phyloP scores from a whole-genome alignment of 2,329 filamentous ascomycete genomes.

The Penicillium sp. region DNA sequence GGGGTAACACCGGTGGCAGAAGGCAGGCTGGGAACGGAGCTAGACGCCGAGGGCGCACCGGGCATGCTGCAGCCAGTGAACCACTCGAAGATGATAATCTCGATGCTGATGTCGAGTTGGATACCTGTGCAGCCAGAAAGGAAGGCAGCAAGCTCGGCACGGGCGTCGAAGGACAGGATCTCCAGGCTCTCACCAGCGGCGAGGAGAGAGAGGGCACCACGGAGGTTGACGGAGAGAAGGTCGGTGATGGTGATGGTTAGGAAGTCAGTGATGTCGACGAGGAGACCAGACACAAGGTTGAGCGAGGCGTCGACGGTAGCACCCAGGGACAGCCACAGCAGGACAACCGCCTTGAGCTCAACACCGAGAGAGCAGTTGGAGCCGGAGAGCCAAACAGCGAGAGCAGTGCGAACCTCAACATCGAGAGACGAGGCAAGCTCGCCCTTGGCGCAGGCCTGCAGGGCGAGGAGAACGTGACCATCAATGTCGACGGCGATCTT shows the following conservation, averaged over 20 bases:
- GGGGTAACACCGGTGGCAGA: conserved; percentile 11
- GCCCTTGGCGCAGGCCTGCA: conserved; percentile 29
- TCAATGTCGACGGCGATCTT: conserved; percentile 26
- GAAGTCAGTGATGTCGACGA: conserved; percentile 29
- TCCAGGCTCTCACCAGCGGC: conserved; percentile 32
- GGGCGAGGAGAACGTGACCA: conserved; percentile 26
- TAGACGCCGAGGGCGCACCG: conserved; percentile 18
- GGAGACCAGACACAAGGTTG: conserved; percentile 25
- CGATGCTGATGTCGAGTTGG: conserved; percentile 39
- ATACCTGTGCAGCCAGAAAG: conserved; percentile 28
- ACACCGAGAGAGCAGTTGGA: conserved; percentile 32
- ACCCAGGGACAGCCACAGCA: conserved; percentile 36
- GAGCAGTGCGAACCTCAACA: conserved; percentile 28
- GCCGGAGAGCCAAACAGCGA: conserved; percentile 33
- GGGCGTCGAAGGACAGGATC: conserved; percentile 29
- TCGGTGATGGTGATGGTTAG: conserved; percentile 27
- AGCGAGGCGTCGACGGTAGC: conserved; percentile 27
- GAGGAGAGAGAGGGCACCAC: conserved; percentile 30
- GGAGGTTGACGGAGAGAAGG: conserved; percentile 29
- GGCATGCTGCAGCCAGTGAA: conserved; percentile 31
- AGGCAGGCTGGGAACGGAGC: conserved; percentile 19
- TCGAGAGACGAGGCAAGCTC: conserved; percentile 26
- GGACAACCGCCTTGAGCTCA: conserved; percentile 35
- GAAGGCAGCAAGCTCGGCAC: conserved; percentile 36
- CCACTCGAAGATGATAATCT: conserved; percentile 47